Evolutionary conservation across 2,329 filamentous ascomycete species (phyloP).

Genomic region (Phialophora verrucosa): DNA sequence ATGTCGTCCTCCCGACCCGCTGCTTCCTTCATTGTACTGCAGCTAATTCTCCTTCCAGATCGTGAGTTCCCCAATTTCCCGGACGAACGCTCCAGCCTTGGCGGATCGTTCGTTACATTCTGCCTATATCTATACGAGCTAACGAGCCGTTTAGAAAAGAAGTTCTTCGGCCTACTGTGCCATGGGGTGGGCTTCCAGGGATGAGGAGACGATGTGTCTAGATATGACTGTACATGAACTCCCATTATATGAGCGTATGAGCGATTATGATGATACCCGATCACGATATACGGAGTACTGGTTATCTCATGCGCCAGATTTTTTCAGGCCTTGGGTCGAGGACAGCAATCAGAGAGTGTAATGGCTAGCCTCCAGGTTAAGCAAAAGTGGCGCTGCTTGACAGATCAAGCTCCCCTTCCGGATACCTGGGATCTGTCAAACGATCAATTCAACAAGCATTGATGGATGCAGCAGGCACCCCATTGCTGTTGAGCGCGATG

Average conservation of each 20-base stretch:
- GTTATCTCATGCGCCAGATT: background rate
- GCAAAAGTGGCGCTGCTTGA: background rate
- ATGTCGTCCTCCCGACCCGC: background rate
- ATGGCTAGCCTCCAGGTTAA: background rate
- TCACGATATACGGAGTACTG: background rate
- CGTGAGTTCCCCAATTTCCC: background rate
- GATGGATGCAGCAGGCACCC: no score
- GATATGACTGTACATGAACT: constrained; percentile 14
- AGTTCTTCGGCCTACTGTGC: constrained; percentile 32
- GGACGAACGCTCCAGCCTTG: background rate
- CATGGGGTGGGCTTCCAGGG: constrained; percentile 33
- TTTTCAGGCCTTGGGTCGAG: background rate
- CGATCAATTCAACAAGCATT: no score
- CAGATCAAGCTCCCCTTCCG: background rate
- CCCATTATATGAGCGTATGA: constrained; percentile 24
- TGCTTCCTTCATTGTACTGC: background rate
- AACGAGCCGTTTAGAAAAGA: constrained; percentile 22
- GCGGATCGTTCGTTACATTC: background rate
- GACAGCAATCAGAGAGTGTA: background rate
- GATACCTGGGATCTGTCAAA: background rate
- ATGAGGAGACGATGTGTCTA: constrained; percentile 20
- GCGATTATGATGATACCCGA: constrained; percentile 24
- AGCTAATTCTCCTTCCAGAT: background rate
- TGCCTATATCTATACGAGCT: constrained; percentile 24
- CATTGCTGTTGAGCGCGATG: no score